Evolutionary conservation across 2,329 filamentous ascomycete genomes (phyloP).

Genomic region (Pestalotiopsis sp.): DNA sequence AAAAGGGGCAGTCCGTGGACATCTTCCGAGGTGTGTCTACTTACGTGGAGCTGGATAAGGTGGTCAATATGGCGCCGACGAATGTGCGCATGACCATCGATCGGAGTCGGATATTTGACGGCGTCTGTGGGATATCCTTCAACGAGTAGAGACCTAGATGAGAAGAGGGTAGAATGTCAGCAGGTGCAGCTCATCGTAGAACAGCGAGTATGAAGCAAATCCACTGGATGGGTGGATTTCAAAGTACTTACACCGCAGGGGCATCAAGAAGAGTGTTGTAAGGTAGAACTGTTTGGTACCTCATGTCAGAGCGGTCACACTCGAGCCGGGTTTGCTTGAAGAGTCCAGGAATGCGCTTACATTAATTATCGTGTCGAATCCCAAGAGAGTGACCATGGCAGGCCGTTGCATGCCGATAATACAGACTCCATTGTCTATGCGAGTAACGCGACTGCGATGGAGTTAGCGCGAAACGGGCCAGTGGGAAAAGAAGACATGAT

Average conservation of each 20-base stretch:
- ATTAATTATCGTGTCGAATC: slow-evolving; percentile 61
- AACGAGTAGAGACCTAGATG: slow-evolving; percentile 54
- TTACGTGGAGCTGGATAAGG: slow-evolving; percentile 58
- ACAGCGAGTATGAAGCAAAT: not conserved
- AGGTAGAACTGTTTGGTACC: slow-evolving; percentile 48
- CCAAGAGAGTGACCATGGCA: slow-evolving; percentile 61
- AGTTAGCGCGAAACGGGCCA: not conserved
- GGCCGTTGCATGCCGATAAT: slow-evolving; percentile 61
- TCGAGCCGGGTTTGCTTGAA: not conserved
- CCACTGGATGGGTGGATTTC: not conserved
- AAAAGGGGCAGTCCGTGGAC: not conserved
- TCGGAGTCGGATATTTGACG: slow-evolving; percentile 43
- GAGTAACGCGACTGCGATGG: slow-evolving; percentile 51
- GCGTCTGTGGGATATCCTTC: slow-evolving; percentile 43
- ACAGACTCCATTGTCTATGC: slow-evolving; percentile 55
- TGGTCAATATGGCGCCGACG: slow-evolving; percentile 56
- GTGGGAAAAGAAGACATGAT: not conserved
- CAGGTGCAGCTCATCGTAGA: not conserved
- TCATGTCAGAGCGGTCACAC: not conserved
- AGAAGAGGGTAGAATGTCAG: not conserved
- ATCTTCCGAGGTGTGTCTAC: slow-evolving; percentile 18
- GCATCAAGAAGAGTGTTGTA: slow-evolving; percentile 63
- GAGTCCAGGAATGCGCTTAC: slow-evolving; percentile 25
- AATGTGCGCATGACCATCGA: slow-evolving; percentile 59
- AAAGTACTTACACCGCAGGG: slow-evolving; percentile 48